A percentile compares a stretch with the other conserved stretches of the same genome.
Evolutionary conservation across 2,329 filamentous ascomycete species (phyloP).

Genomic region (Lachnellula subtilissima): DNA sequence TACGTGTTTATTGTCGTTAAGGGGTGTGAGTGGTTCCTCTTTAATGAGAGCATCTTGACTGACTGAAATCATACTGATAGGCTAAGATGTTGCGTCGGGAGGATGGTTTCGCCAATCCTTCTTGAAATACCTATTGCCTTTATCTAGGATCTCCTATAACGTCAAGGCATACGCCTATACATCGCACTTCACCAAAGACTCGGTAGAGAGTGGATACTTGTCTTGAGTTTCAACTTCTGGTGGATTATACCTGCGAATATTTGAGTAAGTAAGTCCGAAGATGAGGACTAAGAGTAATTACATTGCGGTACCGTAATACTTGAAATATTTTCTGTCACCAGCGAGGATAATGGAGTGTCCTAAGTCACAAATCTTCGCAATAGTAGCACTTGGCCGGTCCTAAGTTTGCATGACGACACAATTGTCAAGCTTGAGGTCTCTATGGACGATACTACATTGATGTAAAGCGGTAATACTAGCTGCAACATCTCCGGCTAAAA

Average conservation of each 20-base stretch:
- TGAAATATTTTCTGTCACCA: background rate
- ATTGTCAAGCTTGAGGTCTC: slow-evolving; percentile 1
- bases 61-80: background rate
- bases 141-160: background rate
- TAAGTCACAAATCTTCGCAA: slow-evolving; percentile 5
- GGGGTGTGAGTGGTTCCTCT: background rate
- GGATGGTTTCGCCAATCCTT: background rate
- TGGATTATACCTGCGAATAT: slow-evolving; percentile 1
- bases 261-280: background rate
- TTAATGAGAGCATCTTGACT: background rate
- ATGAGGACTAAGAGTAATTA: background rate
- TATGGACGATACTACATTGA: background rate
- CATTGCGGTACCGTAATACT: slow-evolving; percentile 1
- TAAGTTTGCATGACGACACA: background rate
- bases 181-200: background rate
- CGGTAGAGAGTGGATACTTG: background rate
- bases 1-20: background rate
- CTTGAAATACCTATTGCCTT: background rate
- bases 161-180: background rate
- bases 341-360: slow-evolving; percentile 1
- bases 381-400: background rate
- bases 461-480: background rate
- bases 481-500: background rate
- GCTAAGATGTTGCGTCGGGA: background rate
- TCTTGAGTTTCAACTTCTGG: background rate